These are phyloP conservation scores for Globisporangium orthogonon DNA, from an alignment of 352 stramenopile species.

Conservation along the genomic window DNA sequence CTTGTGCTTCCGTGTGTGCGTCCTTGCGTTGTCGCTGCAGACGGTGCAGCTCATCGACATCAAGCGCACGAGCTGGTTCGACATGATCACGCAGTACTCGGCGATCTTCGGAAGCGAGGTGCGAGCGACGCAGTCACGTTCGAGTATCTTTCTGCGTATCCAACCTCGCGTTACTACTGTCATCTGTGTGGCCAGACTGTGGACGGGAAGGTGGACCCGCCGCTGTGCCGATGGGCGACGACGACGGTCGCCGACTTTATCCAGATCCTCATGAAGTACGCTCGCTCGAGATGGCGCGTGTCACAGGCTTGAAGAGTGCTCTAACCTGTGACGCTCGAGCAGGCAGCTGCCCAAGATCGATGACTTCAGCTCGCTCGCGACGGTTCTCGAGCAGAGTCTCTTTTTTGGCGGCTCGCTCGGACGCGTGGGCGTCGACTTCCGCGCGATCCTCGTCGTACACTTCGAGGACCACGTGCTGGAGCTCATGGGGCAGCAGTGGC, in stretches of 20 bases:
- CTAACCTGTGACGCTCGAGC: slow-evolving; percentile 3
- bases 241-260: slow-evolving; percentile 77
- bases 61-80: slow-evolving; percentile 87
- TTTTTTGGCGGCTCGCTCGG: slow-evolving; percentile 82
- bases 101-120: slow-evolving; percentile 86
- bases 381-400: slow-evolving; percentile 76
- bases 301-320: too few species aligned
- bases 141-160: neutral
- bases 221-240: slow-evolving; percentile 76
- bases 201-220: slow-evolving; percentile 72
- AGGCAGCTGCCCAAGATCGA: slow-evolving; percentile 84
- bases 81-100: slow-evolving; percentile 89
- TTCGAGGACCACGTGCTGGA: slow-evolving; percentile 79
- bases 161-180: neutral
- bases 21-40: slow-evolving; percentile 17
- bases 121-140: neutral
- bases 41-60: slow-evolving; percentile 84
- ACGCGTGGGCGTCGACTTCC: slow-evolving; percentile 79
- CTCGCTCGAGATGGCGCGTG: neutral
- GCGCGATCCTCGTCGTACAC: slow-evolving; percentile 68
- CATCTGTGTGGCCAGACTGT: slow-evolving; percentile 28
- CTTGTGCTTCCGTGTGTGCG: neutral
- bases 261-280: slow-evolving; percentile 73
- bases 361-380: slow-evolving; percentile 76
- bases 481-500: slow-evolving; percentile 58